A percentile compares a stretch with the other conserved stretches of the same genome.
These are phyloP conservation scores for Madurella fahalii DNA, from an alignment of 2,329 filamentous ascomycete species.

Conservation along the genomic window DNA sequence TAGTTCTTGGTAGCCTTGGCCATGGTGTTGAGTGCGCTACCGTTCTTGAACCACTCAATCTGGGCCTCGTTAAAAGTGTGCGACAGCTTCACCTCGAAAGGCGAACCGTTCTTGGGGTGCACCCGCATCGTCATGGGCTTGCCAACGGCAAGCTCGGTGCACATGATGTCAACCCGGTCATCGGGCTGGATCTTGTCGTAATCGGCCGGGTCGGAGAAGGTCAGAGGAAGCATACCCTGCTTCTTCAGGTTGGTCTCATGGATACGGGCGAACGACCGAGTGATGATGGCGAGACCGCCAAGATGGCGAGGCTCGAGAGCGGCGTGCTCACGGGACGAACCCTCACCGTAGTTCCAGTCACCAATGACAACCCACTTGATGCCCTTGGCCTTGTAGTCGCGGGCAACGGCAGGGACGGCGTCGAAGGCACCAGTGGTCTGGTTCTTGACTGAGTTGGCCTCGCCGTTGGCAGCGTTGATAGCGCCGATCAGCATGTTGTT, in stretches of 20 bases:
- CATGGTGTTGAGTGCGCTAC: slow-evolving; percentile 97
- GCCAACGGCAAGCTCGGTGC: slow-evolving; percentile 85
- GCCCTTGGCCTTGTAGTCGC: slow-evolving; percentile 97
- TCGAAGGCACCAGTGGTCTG: slow-evolving; percentile 76
- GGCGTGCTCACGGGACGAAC: slow-evolving; percentile 95
- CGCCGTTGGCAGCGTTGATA: slow-evolving; percentile 90
- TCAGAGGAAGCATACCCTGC: slow-evolving; percentile 99
- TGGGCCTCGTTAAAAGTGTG: slow-evolving; percentile 99
- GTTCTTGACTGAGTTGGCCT: slow-evolving; percentile 98
- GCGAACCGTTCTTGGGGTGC: slow-evolving; percentile 78
- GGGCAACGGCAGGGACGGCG: slow-evolving; percentile 86
- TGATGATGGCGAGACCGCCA: slow-evolving; percentile 94
- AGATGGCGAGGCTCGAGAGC: slow-evolving; percentile 97
- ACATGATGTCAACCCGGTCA: slow-evolving; percentile 84
- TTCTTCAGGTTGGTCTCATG: slow-evolving; percentile 99
- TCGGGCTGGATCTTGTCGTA: slow-evolving; percentile 96
- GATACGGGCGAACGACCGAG: slow-evolving; percentile 94
- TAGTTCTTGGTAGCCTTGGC: slow-evolving; percentile 56
- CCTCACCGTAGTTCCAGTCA: slow-evolving; percentile 99
- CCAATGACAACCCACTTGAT: slow-evolving; percentile 96
- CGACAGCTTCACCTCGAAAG: slow-evolving; percentile 77
- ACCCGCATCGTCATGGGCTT: slow-evolving; percentile 90
- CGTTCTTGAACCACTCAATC: slow-evolving; percentile 99
- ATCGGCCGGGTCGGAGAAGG: slow-evolving; percentile 89
- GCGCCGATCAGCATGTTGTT: slow-evolving; percentile 99